Conservation (phyloP, 2,329 filamentous ascomycete species). For the Venturia oleaginea region DNA sequence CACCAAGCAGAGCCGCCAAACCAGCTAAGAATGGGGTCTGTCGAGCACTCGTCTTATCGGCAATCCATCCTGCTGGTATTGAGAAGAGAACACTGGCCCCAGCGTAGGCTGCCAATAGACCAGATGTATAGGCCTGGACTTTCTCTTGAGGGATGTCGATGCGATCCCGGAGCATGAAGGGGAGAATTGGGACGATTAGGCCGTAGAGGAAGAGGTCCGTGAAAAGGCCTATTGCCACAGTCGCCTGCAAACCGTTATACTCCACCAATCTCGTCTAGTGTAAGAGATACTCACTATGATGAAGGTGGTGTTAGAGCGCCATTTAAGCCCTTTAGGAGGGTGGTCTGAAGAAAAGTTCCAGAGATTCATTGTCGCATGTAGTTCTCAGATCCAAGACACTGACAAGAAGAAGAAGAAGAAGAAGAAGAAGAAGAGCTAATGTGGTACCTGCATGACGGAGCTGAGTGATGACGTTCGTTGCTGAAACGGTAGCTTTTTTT, state of each 20-base stretch:
- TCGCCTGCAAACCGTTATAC: constrained; percentile 23
- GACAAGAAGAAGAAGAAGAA: neutral
- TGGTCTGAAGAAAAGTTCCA: neutral
- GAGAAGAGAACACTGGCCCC: constrained; percentile 44
- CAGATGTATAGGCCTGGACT: constrained; percentile 45
- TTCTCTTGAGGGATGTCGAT: constrained; percentile 38
- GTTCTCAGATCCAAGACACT: neutral
- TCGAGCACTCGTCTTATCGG: constrained; percentile 45
- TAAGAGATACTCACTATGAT: neutral
- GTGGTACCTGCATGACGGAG: constrained; percentile 2
- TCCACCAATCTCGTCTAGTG: neutral
- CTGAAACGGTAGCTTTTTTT: neutral
- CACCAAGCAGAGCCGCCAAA: constrained; percentile 42
- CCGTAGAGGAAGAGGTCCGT: constrained; percentile 53
- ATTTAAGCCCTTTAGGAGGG: neutral
- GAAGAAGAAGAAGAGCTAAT: neutral
- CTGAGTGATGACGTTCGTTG: neutral
- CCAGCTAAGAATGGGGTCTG: constrained; percentile 50
- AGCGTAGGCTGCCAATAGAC: constrained; percentile 46
- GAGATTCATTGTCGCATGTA: neutral
- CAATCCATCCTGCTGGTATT: constrained; percentile 37
- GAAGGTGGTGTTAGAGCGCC: neutral
- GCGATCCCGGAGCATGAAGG: constrained; percentile 46
- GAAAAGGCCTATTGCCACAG: constrained; percentile 47
- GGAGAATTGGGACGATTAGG: constrained; percentile 50